These are phyloP conservation scores for Diaporthe sp. DNA, from an alignment of 2,329 filamentous ascomycete species.

Conservation along the genomic window DNA sequence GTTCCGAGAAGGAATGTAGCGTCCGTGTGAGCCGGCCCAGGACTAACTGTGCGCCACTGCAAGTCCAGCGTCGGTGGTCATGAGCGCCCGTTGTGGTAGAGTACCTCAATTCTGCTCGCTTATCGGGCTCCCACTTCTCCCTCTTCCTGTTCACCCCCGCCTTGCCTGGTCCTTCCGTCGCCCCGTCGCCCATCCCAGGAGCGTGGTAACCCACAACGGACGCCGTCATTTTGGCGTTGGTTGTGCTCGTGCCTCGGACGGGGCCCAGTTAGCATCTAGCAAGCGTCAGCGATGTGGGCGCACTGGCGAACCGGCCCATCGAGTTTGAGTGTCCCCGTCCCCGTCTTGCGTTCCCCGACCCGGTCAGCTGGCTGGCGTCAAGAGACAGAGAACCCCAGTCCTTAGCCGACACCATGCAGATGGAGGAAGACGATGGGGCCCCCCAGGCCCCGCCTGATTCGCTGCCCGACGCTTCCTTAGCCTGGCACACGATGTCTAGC, in stretches of 20 bases:
- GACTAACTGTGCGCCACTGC: slow-evolving; percentile 25
- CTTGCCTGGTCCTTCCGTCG: slow-evolving; percentile 5
- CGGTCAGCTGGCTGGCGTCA: slow-evolving; percentile 27
- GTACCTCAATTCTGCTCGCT: slow-evolving; percentile 22
- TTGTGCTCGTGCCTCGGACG: slow-evolving; percentile 10
- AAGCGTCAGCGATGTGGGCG: background rate
- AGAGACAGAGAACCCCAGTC: slow-evolving; percentile 18
- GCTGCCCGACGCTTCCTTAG: background rate
- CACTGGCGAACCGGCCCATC: slow-evolving; percentile 15
- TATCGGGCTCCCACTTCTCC: slow-evolving; percentile 18
- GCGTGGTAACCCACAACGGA: slow-evolving; percentile 33
- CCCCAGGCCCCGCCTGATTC: background rate
- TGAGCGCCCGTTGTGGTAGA: background rate
- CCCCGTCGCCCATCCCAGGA: slow-evolving; percentile 19
- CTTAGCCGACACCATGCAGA: slow-evolving; percentile 17
- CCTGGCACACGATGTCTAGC: slow-evolving; percentile 19
- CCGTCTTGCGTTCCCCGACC: background rate
- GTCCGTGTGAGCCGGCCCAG: background rate
- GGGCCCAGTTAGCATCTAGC: background rate
- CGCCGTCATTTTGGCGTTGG: slow-evolving; percentile 12
- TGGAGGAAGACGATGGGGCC: slow-evolving; percentile 5
- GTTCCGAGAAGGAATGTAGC: slow-evolving; percentile 19
- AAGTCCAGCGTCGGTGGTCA: slow-evolving; percentile 8
- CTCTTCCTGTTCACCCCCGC: background rate
- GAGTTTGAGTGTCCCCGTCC: background rate